These are phyloP conservation scores for Tetrahymena malaccensis DNA, from an alignment of 73 alveolate genomes.

Conservation along the genomic window DNA sequence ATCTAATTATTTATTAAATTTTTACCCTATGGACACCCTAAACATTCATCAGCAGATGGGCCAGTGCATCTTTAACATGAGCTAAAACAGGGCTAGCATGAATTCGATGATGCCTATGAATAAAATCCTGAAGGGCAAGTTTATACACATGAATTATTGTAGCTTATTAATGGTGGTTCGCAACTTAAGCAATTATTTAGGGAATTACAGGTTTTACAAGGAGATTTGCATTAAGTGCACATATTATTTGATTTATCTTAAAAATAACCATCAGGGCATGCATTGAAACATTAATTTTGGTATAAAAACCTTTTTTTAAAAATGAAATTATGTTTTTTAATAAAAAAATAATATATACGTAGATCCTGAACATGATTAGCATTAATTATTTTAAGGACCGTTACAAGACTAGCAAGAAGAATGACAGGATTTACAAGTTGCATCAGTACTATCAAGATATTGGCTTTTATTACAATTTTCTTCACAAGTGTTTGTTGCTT, in stretches of 20 bases:
- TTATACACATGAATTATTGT: background rate
- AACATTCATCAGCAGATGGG: background rate
- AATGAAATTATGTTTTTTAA: no score
- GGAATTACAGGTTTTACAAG: background rate
- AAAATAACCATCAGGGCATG: background rate
- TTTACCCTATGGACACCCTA: background rate
- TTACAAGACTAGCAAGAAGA: background rate
- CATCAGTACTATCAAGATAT: background rate
- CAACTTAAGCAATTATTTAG: background rate
- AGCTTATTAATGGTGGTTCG: background rate
- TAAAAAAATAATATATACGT: no score
- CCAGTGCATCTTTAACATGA: background rate
- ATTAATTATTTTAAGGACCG: background rate
- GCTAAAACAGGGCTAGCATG: background rate
- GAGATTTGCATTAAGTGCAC: background rate
- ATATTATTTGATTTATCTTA: background rate
- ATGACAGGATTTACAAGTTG: background rate
- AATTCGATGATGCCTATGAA: background rate
- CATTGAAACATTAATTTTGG: background rate
- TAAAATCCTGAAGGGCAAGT: background rate
- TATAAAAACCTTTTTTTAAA: background rate
- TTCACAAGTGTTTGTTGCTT: background rate
- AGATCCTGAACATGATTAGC: background rate
- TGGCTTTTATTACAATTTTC: background rate
- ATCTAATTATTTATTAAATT: background rate